Conservation (phyloP, 2,329 filamentous ascomycete species). For the Calycina marina region DNA sequence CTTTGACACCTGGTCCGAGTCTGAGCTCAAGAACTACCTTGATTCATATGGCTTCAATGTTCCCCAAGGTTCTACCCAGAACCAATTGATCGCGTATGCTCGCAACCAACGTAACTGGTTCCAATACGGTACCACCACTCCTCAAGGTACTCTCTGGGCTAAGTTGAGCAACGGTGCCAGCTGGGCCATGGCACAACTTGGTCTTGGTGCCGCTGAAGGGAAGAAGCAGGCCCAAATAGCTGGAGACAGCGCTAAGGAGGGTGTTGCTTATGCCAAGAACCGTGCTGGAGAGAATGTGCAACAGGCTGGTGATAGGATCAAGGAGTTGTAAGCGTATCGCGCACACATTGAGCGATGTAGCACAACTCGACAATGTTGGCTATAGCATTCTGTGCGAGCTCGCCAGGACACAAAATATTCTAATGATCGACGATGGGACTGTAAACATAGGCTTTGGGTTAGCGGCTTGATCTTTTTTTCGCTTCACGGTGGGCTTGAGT, state of each 20-base stretch:
- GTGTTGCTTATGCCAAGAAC: constrained; percentile 21
- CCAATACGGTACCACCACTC: constrained; percentile 56
- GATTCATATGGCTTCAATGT: constrained; percentile 56
- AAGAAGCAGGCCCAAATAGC: constrained; percentile 32
- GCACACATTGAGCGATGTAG: too few relatives aligned
- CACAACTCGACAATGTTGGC: too few relatives aligned
- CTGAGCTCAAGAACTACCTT: constrained; percentile 60
- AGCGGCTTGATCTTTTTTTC: too few relatives aligned
- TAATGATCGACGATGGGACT: too few relatives aligned
- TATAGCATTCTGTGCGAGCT: too few relatives aligned
- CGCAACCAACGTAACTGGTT: constrained; percentile 65
- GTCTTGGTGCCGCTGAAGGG: constrained; percentile 31
- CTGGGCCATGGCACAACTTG: constrained; percentile 34
- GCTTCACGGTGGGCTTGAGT: too few relatives aligned
- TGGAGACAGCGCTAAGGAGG: constrained; percentile 26
- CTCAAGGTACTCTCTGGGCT: constrained; percentile 49
- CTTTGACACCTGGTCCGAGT: constrained; percentile 59
- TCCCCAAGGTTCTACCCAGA: constrained; percentile 25
- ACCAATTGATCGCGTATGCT: constrained; percentile 56
- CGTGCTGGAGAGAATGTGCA: constrained; percentile 24
- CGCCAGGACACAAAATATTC: too few relatives aligned
- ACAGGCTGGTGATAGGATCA: constrained; percentile 19
- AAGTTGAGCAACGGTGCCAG: constrained; percentile 35
- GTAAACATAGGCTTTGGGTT: too few relatives aligned
- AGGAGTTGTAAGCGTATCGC: constrained; percentile 24